Evolutionary conservation across 345 rosid species (phyloP), one percentile per base, ranked within the genome.

Genomic region (Odontarrhena argentea): DNA sequence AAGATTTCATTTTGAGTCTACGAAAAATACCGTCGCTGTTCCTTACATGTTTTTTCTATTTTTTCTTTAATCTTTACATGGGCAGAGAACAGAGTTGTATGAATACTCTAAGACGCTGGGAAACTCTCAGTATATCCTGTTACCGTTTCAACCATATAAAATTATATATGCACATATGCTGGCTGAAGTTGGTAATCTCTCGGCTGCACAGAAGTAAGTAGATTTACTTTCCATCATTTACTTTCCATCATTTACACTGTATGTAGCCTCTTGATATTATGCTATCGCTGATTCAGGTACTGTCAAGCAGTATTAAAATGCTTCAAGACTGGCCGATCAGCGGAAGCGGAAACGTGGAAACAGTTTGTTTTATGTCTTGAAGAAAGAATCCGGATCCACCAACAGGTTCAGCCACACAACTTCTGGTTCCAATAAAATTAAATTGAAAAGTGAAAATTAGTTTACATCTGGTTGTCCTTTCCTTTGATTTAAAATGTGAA

Each of bases 61-160:
- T 41, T 26, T 71, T 75, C 25, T 13, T 74, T 70, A 51, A 59
- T 74, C 65, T 58, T 57, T 81, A n/a, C 30, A 35, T 80, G 68
- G 69, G 76, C 94, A 94, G 99, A 88, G 99, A 80, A 94, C 99
- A 0, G 99, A 94, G 79, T 71, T 94, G 38, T 91, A 87, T 73
- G 99, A 94, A 78, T 94, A 94, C 70, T 84, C 99, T 2, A 91
- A 83, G 86, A 82, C 88, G 76, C 86, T 87, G 34, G 97, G 99
- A 56, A 94, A 94, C 81, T 84, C 99, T 77, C 99, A 94, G 85
- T 91, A 76, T 76, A 81, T 79, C 62, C 68, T 94, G 76, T 79
- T 80, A 60, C 93, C 96, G 6, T 87, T 94, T 87, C 99, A 91
- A 78, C 96, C 97, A 9, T 94, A 94, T 66, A 94, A 94, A 79